Conservation (phyloP, 495 filamentous ascomycete genomes). For the Usnea hakonensis region DNA sequence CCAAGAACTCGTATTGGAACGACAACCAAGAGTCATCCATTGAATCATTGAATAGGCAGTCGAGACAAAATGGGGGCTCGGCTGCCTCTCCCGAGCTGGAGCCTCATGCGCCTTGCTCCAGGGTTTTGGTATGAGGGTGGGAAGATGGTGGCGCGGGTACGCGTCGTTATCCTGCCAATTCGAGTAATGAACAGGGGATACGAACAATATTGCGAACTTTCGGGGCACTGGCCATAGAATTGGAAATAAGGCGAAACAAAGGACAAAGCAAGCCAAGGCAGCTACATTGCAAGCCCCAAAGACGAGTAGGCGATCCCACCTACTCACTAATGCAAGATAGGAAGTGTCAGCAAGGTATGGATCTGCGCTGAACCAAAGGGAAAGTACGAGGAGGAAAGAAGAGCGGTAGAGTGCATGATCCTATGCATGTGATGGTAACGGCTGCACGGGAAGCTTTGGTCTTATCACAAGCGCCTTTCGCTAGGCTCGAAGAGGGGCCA, state of each 20-base stretch:
- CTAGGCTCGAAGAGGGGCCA: slow-evolving; percentile 14
- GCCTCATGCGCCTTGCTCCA: slow-evolving; percentile 12
- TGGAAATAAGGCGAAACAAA: slow-evolving; percentile 85
- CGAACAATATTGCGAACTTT: slow-evolving; percentile 96
- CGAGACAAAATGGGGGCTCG: slow-evolving; percentile 12
- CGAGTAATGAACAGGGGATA: slow-evolving; percentile 31
- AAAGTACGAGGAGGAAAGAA: slow-evolving; percentile 7
- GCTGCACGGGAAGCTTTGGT: slow-evolving; percentile 29
- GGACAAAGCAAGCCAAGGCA: slow-evolving; percentile 81
- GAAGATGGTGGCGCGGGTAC: slow-evolving; percentile 12
- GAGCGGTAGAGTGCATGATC: slow-evolving; percentile 29
- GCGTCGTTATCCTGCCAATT: slow-evolving; percentile 15
- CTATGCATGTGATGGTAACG: slow-evolving; percentile 28
- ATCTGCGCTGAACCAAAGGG: slow-evolving; percentile 10
- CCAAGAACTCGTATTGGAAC: slow-evolving; percentile 15
- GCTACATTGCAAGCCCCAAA: slow-evolving; percentile 89
- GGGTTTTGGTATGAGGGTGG: not conserved
- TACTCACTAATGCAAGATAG: slow-evolving; percentile 58
- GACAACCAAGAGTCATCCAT: not conserved
- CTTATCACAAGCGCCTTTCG: slow-evolving; percentile 22
- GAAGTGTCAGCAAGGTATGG: slow-evolving; percentile 21
- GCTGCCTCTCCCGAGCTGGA: slow-evolving; percentile 17
- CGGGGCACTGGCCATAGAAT: slow-evolving; percentile 67
- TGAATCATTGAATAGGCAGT: slow-evolving; percentile 16
- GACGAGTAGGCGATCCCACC: slow-evolving; percentile 91